These are phyloP conservation scores for Skeletonema potamos DNA, from an alignment of 108 stramenopile species.

Conservation along the genomic window DNA sequence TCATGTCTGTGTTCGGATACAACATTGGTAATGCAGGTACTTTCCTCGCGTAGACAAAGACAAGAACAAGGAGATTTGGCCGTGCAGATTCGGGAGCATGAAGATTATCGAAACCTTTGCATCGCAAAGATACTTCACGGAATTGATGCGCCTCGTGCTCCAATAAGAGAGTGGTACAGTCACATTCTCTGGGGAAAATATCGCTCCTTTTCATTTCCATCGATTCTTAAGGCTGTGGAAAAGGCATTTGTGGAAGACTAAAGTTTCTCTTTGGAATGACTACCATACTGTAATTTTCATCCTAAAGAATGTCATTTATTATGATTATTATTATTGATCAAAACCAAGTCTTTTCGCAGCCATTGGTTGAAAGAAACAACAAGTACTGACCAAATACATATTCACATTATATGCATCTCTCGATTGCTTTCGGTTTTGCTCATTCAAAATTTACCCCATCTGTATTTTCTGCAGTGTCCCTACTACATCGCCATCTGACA, in stretches of 20 bases:
- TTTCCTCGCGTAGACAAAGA: constrained; percentile 30
- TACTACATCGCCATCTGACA: not conserved
- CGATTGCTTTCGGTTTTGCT: not conserved
- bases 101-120: constrained; percentile 69
- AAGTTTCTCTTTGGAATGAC: too few species aligned
- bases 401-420: not conserved
- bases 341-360: not conserved
- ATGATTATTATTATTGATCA: not conserved
- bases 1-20: constrained; percentile 45
- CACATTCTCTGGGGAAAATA: constrained; percentile 79
- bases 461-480: not conserved
- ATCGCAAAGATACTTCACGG: constrained; percentile 82
- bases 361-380: not conserved
- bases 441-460: not conserved
- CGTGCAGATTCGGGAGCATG: constrained; percentile 35
- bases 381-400: not conserved
- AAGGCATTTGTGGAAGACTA: constrained; percentile 8
- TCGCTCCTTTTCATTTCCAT: constrained; percentile 45
- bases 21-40: constrained; percentile 33
- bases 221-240: constrained; percentile 32
- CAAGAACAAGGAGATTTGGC: constrained; percentile 16
- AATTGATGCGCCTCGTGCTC: constrained; percentile 61
- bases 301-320: not conserved
- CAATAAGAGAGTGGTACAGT: constrained; percentile 43
- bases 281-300: too few species aligned